phyloP scores from a whole-genome alignment of 2,329 filamentous ascomycete species.

The Fusarium sp. region DNA sequence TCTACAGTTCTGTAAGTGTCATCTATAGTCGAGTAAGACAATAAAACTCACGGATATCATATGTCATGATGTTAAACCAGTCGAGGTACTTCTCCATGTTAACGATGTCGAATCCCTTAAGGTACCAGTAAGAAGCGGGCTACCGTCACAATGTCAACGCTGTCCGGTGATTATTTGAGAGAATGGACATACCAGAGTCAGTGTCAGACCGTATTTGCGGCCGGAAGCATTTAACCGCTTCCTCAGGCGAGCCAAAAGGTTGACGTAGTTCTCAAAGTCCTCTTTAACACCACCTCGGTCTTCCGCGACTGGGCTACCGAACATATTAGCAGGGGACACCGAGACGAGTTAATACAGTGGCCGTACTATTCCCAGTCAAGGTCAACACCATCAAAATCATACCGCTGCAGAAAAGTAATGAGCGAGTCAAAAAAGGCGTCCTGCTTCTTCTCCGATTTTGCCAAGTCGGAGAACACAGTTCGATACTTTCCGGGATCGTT shows the following conservation, averaged over 20 bases:
- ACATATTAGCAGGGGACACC: too few species aligned
- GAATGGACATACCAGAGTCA: background rate
- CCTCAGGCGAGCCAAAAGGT: rapidly evolving
- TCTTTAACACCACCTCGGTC: background rate
- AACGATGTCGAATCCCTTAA: conserved; percentile 41
- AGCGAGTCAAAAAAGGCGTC: background rate
- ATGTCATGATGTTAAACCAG: conserved; percentile 56
- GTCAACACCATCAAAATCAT: background rate
- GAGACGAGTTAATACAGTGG: too few species aligned
- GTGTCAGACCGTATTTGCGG: rapidly evolving
- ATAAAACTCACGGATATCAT: conserved; percentile 47
- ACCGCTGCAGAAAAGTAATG: rapidly evolving
- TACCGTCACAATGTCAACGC: too few species aligned
- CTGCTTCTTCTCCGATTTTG: background rate
- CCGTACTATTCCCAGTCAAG: background rate
- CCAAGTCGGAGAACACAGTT: rapidly evolving
- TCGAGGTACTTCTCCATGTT: conserved; percentile 42
- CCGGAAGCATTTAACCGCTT: rapidly evolving
- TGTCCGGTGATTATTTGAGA: too few species aligned
- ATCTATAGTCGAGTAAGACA: too few species aligned
- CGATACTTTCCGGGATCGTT: background rate
- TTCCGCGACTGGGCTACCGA: background rate
- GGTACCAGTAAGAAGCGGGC: conserved; percentile 44
- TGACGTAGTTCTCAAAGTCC: background rate
- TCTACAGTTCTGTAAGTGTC: background rate